Evolutionary conservation across 257 asterid genomes (phyloP), one percentile per base, ranked within the genome.

Genomic region (Nemophila menziesii): DNA sequence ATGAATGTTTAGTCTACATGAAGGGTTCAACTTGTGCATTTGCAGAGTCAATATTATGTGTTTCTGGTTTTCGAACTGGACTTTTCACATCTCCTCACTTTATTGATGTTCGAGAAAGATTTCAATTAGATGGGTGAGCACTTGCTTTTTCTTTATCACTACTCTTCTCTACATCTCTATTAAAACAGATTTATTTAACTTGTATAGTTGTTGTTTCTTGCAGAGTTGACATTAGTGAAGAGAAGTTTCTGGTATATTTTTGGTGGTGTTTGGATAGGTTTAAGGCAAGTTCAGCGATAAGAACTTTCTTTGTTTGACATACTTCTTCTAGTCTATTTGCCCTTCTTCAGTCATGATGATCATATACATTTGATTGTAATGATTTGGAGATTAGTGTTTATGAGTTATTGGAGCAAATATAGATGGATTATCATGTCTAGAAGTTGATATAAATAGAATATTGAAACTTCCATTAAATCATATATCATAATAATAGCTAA

Each of bases 31-130:
- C 99, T 51, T 85, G 99, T 61, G 67, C 81, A 39, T 85, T 90
- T 56, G 41, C 86, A 10, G 94, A 90, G 60, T 81, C 93, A 49
- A 90, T 90, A 60, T 56, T 90, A 63, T 93, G 92, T 48, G 77
- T 56, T 52, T 90, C 96, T 60, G 96, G 99, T 52, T 81, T 81
- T 52, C 85, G 20, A 41, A 90, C 99, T 10, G 94, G 99, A 33
- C 94, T 81, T 63, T 90, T 81, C 81, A 85, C 96, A 33, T 85
- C 99, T 37, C 96, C 99, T 14, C 99, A 90, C 68, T 92, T 90
- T 53, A 85, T 90, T 65, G 98, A 90, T 62, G 70, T 90, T 62
- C 84, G 98, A 43, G 98, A 90, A 79, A 74, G 98, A 68, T 90
- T 90, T 68, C 71, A 75, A 29, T 47, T 85, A 70, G 71, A 90